Evolutionary conservation across 306 rosid species (phyloP), one percentile per base, ranked within the genome.

Genomic region (Casuarina equisetifolia): DNA sequence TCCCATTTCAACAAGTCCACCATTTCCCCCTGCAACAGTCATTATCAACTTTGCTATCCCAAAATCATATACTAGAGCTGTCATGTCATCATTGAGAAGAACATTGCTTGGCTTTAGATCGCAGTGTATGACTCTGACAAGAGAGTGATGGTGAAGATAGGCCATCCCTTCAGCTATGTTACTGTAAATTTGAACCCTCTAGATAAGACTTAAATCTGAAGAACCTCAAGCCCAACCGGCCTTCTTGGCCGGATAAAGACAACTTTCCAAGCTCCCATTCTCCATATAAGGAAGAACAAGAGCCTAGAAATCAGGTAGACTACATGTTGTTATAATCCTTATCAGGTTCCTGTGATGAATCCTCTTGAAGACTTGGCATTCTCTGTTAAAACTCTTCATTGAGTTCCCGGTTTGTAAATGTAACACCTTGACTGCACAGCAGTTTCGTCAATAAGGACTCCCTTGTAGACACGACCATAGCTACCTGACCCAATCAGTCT

Each of bases 81-180:
- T 88, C 90, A 91, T 83, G 76, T 84, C 89, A 67, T 91, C 91
- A 39, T 91, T 91, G 79, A 89, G 88, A 80, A 91, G 94, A 77
- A 89, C 80, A 81, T 86, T 90, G 82, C 90, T 84, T 66, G 92
- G 96, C 45, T 90, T 90, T 25, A 89, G 84, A 79, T 91, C 97
- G 61, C 94, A 89, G 77, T 91, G 94, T 72, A 89, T 88, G 82
- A 88, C 94, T 82, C 79, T 85, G 62, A 84, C 84, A 6, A 87
- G 97, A 46, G 97, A 89, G 69, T 91, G 88, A 67, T 91, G 97
- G 82, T 91, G 94, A 53, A 91, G 84, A 80, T 89, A 91, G 59
- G 92, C 94, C 92, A 91, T 86, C 53, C 92, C 92, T 85, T 91
- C 94, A n/a, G 97, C 92, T 63, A 89, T 76, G 69, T 91, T 90